A percentile compares a stretch with the other conserved stretches of the same genome.
These are phyloP conservation scores for Lasiodiplodia sp. DNA, from an alignment of 2,329 filamentous ascomycete genomes.

Conservation along the genomic window DNA sequence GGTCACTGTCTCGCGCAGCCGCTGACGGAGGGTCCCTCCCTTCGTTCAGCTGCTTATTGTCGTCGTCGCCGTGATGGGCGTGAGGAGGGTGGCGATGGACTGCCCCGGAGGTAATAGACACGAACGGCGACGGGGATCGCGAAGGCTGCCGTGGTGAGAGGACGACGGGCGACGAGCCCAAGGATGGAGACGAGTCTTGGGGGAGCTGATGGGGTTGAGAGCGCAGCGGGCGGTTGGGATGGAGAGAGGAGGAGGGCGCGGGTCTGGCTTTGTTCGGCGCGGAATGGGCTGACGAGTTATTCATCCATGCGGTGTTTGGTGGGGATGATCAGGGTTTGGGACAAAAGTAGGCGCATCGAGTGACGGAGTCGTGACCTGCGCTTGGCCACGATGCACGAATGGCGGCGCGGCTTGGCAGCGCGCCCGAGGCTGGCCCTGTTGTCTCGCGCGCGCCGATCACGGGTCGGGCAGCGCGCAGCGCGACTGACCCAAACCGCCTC, in stretches of 20 bases:
- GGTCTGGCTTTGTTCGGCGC: conserved; percentile 3
- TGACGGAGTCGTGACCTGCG: conserved; percentile 24
- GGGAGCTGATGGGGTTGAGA: conserved; percentile 17
- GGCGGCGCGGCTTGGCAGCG: conserved; percentile 22
- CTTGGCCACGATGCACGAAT: conserved; percentile 21
- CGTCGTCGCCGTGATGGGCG: conserved; percentile 26
- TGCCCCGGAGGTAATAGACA: conserved; percentile 33
- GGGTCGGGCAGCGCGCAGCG: conserved; percentile 4
- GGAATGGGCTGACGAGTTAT: conserved; percentile 26
- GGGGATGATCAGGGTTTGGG: conserved; percentile 25
- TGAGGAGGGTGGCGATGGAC: conserved; percentile 16
- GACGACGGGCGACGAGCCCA: conserved; percentile 36
- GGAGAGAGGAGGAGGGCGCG: conserved; percentile 15
- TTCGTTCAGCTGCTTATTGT: conserved; percentile 31
- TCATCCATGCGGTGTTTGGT: conserved; percentile 30
- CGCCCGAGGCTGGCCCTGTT: conserved; percentile 18
- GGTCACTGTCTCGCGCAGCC: conserved; percentile 39
- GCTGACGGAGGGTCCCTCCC: conserved; percentile 9
- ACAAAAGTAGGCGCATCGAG: conserved; percentile 19
- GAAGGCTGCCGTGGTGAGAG: conserved; percentile 37
- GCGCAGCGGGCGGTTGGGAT: not conserved
- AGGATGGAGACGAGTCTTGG: conserved; percentile 30
- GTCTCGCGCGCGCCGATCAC: conserved; percentile 15
- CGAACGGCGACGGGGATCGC: conserved; percentile 38
- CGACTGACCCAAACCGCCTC: conserved; percentile 9